Conservation (phyloP, 2,329 filamentous ascomycete species). For the Alternaria ethzedia region DNA sequence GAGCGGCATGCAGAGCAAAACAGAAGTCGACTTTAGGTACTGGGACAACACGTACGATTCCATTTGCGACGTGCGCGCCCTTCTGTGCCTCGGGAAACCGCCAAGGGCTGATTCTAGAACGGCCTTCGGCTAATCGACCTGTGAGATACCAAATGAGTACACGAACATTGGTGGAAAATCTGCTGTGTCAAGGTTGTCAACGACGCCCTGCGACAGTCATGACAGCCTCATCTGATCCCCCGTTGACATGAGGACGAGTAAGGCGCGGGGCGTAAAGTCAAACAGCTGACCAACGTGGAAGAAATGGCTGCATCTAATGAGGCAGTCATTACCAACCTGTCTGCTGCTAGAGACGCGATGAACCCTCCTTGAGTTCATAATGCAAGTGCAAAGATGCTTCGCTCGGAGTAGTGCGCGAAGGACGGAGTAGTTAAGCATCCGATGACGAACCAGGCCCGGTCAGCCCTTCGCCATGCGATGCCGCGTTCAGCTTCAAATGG, state of each 20-base stretch:
- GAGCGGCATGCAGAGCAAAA: no score
- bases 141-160: fast-evolving
- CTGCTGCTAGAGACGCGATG: not conserved
- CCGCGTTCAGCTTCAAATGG: not conserved
- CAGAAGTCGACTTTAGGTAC: no score
- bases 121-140: not conserved
- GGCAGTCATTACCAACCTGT: no score
- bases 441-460: not conserved
- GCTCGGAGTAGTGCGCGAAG: not conserved
- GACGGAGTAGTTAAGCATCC: not conserved
- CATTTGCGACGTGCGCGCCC: no score
- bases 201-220: not conserved
- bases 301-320: not conserved
- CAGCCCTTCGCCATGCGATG: not conserved
- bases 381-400: not conserved
- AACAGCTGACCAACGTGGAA: not conserved
- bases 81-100: not conserved
- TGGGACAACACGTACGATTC: no score
- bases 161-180: not conserved
- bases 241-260: not conserved
- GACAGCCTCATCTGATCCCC: not conserved
- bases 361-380: not conserved
- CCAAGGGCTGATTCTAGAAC: not conserved
- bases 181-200: not conserved
- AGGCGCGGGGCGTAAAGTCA: not conserved